Base-by-base conservation (phyloP, 75 land plant genomes). In the Chamaecyparis obtusa region DNA sequence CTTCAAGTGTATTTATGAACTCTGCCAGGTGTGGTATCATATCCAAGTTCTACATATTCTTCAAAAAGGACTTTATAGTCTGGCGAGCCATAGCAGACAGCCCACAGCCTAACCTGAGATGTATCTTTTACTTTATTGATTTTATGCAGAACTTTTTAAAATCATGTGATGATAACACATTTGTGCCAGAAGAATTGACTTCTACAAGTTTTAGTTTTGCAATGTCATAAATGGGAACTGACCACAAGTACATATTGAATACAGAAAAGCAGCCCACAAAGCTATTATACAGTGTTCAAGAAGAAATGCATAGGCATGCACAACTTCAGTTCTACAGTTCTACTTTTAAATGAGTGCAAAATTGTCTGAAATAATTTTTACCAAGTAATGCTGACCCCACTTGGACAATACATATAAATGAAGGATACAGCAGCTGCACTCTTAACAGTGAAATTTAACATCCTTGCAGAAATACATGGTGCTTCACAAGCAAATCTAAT, bases 281-380 rank as follows among this genome's bases (percentile, higher is more conserved):
- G 32, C 48, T 81, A 81, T 81, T n/a, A 81, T 81, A 81, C 48
- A 81, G 5, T 10, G 32, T 81, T 81, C 48, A n/a, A 81, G 9
- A 81, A 81, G 16, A 46, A 81, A 10, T 81, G 49, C 83, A 46
- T 72, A 30, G 30, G 75, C 32, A 72, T 32, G 35, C 83, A 81
- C 83, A 60, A 60, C 67, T 41, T n/a, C 83, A 8, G 41, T 39
- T 39, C 41, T 39, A 2, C 41, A 39, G 41, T 39, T 81, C 51
- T 49, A 49, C 51, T 49, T 44, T 49, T 44, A 81, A 46, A 79
- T 9, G 82, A 81, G 83, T 81, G 46, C 83, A 81, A 81, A 81
- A 81, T 43, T 44, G 33, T 46, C 27, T 4, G 21, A 9, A 41
- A 16, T 81, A 81, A 8, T 27, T 27, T 24, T n/a, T 81, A 81